Conservation (phyloP, 2,329 filamentous ascomycete species). For the Ascosphaera apis region DNA sequence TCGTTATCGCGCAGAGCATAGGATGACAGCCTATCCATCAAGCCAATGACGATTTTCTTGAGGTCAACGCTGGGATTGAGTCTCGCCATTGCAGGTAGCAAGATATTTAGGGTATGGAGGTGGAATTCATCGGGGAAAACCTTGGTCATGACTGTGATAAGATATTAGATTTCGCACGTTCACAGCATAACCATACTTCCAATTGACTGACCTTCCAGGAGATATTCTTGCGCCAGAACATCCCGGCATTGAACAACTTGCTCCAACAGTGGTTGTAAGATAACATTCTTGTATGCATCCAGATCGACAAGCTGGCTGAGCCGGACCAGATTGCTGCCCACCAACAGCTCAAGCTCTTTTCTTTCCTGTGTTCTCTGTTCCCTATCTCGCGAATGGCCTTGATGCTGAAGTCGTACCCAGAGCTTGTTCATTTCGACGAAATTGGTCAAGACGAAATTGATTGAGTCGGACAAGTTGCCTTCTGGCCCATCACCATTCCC, state of each 20-base stretch:
- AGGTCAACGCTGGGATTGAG: constrained; percentile 93
- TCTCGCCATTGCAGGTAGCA: constrained; percentile 76
- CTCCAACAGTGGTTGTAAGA: constrained; percentile 70
- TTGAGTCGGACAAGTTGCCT: constrained; percentile 88
- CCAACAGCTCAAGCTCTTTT: constrained; percentile 82
- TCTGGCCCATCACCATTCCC: constrained; percentile 75
- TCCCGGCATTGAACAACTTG: constrained; percentile 97
- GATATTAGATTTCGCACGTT: constrained; percentile 9
- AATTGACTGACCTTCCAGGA: constrained; percentile 44
- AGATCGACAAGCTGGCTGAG: constrained; percentile 89
- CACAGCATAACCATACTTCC: background rate
- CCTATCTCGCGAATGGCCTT: constrained; percentile 84
- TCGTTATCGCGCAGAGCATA: constrained; percentile 82
- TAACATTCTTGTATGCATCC: constrained; percentile 77
- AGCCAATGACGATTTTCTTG: constrained; percentile 89
- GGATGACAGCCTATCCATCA: constrained; percentile 89
- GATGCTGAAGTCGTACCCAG: constrained; percentile 92
- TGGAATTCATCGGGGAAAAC: constrained; percentile 98
- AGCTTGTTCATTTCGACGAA: constrained; percentile 99
- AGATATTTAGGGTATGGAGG: constrained; percentile 84
- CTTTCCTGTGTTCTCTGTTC: constrained; percentile 85
- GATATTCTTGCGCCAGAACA: constrained; percentile 88
- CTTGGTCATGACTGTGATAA: constrained; percentile 60
- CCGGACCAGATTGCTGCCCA: constrained; percentile 88
- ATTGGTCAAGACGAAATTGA: constrained; percentile 94